phyloP scores from a whole-genome alignment of 2,329 filamentous ascomycete genomes.

The Phoma sp. region DNA sequence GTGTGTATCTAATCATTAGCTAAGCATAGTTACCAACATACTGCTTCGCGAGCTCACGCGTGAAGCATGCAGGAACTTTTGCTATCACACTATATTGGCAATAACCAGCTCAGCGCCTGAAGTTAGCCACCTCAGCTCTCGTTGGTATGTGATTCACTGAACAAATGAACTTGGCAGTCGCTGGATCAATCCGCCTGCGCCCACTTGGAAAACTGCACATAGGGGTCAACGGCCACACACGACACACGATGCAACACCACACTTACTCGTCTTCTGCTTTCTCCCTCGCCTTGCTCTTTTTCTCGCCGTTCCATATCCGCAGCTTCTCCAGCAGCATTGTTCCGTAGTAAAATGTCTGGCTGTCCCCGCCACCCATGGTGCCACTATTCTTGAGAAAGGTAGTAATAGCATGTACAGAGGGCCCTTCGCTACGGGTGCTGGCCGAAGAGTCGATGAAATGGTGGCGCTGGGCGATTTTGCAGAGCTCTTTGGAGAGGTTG shows the following conservation, averaged over 20 bases:
- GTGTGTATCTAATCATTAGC: no score
- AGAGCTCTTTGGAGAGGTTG: slow-evolving; percentile 18
- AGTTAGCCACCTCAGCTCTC: not conserved
- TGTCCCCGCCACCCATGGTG: slow-evolving; percentile 26
- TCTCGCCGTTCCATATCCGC: slow-evolving; percentile 28
- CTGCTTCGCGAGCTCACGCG: no score
- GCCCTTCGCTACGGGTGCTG: slow-evolving; percentile 5
- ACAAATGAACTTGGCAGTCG: not conserved
- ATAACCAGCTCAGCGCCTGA: no score
- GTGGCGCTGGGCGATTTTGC: slow-evolving; percentile 10
- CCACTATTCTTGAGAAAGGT: slow-evolving; percentile 25
- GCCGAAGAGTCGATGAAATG: slow-evolving; percentile 16
- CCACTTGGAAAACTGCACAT: not conserved
- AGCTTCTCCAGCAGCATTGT: slow-evolving; percentile 30
- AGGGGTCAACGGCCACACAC: not conserved
- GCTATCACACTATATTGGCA: no score
- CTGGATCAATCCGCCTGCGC: not conserved
- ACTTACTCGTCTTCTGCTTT: slow-evolving; percentile 27
- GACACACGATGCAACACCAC: not conserved
- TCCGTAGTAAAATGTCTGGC: slow-evolving; percentile 26
- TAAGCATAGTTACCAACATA: no score
- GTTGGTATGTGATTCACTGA: not conserved
- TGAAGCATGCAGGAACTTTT: no score
- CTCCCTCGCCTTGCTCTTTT: slow-evolving; percentile 25
- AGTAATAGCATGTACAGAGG: slow-evolving; percentile 12